Percentiles rank a stretch among this genome's conserved stretches.
These are phyloP conservation scores for Dactylellina drechsleri DNA, from an alignment of 2,329 filamentous ascomycete genomes.

Conservation along the genomic window DNA sequence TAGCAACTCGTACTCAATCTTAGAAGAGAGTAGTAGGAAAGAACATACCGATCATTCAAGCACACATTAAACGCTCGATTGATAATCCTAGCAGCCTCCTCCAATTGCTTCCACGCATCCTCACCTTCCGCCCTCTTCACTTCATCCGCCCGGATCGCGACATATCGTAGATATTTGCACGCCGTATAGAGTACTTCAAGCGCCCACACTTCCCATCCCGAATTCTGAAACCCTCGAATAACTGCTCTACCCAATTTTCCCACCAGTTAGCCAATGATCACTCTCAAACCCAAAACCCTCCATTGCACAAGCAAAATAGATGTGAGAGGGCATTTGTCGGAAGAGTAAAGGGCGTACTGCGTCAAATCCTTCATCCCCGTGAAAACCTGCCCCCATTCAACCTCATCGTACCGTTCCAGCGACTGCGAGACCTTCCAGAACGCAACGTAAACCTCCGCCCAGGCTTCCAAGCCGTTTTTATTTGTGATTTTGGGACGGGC, in stretches of 20 bases:
- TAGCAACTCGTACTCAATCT: neutral
- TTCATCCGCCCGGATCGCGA: slow-evolving; percentile 90
- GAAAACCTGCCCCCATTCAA: slow-evolving; percentile 85
- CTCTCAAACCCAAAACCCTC: neutral
- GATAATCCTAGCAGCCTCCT: slow-evolving; percentile 88
- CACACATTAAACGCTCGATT: slow-evolving; percentile 93
- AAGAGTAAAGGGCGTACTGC: slow-evolving; percentile 50
- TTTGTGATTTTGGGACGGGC: slow-evolving; percentile 54
- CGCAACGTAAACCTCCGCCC: slow-evolving; percentile 82
- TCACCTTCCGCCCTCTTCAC: slow-evolving; percentile 70
- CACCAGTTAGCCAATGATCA: slow-evolving; percentile 9
- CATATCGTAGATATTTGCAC: slow-evolving; percentile 84
- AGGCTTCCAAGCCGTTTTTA: slow-evolving; percentile 66
- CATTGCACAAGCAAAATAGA: neutral
- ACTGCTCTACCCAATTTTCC: slow-evolving; percentile 67
- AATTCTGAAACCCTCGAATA: slow-evolving; percentile 81
- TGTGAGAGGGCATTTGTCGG: neutral
- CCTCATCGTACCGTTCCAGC: slow-evolving; percentile 63
- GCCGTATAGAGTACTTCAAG: slow-evolving; percentile 88
- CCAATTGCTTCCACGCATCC: slow-evolving; percentile 83
- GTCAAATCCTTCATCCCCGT: slow-evolving; percentile 88
- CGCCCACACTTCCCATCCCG: slow-evolving; percentile 86
- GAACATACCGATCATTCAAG: slow-evolving; percentile 82
- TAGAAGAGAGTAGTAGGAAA: too few relatives aligned
- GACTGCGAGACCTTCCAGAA: slow-evolving; percentile 76